These are phyloP conservation scores for Aspergillus fumigatus DNA, from an alignment of 2,329 filamentous ascomycete species.

Conservation along the genomic window DNA sequence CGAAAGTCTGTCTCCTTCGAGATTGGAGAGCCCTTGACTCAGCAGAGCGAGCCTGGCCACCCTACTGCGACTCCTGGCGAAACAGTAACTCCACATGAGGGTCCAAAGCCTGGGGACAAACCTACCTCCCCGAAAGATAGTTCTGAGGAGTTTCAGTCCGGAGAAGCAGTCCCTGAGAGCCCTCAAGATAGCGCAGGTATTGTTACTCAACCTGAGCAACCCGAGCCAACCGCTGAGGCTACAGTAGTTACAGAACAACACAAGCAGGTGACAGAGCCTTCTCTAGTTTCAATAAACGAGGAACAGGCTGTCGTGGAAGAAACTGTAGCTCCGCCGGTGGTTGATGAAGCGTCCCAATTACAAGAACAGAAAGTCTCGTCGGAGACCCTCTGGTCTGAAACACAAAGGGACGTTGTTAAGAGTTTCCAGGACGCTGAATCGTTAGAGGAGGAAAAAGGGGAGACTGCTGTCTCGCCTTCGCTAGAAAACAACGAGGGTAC, in stretches of 20 bases:
- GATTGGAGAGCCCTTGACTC: constrained; percentile 15
- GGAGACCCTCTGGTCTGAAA: not conserved
- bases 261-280: not conserved
- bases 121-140: not conserved
- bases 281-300: not conserved
- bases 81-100: not conserved
- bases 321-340: not conserved
- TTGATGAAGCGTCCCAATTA: not conserved
- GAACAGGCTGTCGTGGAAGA: not conserved
- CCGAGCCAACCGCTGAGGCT: not conserved
- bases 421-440: not conserved
- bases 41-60: constrained; percentile 4
- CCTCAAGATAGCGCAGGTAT: not conserved
- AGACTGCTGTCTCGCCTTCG: not conserved
- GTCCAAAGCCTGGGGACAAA: not conserved
- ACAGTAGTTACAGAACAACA: not conserved
- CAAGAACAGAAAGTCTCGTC: not conserved
- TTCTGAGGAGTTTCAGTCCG: not conserved
- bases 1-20: constrained; percentile 22
- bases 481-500: not conserved
- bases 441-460: not conserved
- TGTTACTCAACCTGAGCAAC: not conserved
- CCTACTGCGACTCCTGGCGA: not conserved
- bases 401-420: not conserved
- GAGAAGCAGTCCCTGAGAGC: not conserved